Base-by-base conservation (phyloP, 2,329 filamentous ascomycete genomes). In the Leptoxyphium fumago region DNA sequence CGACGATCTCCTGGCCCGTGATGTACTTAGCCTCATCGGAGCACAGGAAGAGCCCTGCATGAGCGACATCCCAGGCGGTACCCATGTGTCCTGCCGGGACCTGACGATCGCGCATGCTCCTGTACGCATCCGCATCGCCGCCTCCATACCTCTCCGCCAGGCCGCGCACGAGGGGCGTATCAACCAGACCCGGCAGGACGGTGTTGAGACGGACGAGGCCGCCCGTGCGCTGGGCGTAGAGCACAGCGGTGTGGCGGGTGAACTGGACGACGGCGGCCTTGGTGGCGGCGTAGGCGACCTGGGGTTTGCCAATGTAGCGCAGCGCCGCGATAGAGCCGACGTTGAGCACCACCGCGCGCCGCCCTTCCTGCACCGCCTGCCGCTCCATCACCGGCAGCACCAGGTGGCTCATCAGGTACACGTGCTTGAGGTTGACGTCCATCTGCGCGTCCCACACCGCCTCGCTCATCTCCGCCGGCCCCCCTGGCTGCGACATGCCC, bases 261-360 rank as follows among this genome's bases (percentile, higher is more conserved):
- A 87, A 74, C 61, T 84, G 80, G 53, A 85, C 75, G 38, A 86
- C 79, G 55, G 79, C 83, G 5, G 83, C 82, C 73, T 88, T 88
- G 63, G 80, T 84, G 14, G 82, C 80, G 63, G 68, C 70, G 50
- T 77, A 76, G 0, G 67, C 73, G 1, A 77, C 63, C 51, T 77
- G 73, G 4, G 68, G 65, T 48, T 71, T 71, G 32, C 62, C 56
- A 50, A 70, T 62, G 58, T 75, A 75, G 0, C 73, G 58, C 36
- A 78, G 46, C 0, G 71, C 72, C 0, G 73, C 71, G 13, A 77
- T 68, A 17, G 65, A 73, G 10, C 46, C 43, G 10, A 58, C 50
- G 26, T 55, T 58, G n/a, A 40, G 38, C 1, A 77, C 58, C 0
- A 61, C 60, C 0, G 64, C 61, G 1, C 64, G 68, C 0, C 61